These are phyloP conservation scores for Starmerella tilneyi DNA, from an alignment of 805 yeast species.

Conservation along the genomic window DNA sequence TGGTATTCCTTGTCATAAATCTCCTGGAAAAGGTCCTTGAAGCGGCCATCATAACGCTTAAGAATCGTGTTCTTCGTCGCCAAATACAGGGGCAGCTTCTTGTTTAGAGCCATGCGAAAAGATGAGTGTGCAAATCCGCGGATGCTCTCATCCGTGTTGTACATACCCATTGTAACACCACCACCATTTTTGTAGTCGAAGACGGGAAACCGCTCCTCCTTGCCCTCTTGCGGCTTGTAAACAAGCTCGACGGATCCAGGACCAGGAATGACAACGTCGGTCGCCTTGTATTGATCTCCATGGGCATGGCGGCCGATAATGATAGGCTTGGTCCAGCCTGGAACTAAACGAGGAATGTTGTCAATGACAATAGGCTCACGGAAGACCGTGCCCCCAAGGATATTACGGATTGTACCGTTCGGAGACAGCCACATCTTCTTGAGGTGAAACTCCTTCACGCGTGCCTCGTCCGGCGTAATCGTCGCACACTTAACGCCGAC, in stretches of 20 bases:
- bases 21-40: constrained; percentile 84
- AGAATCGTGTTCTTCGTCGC: constrained; percentile 92
- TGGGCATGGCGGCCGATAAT: constrained; percentile 95
- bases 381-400: constrained; percentile 92
- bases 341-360: constrained; percentile 74
- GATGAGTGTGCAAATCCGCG: constrained; percentile 86
- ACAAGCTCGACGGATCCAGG: constrained; percentile 72
- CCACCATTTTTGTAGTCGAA: constrained; percentile 52
- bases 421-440: constrained; percentile 98
- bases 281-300: constrained; percentile 94
- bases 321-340: constrained; percentile 91
- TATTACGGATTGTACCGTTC: constrained; percentile 92
- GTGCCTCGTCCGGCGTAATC: constrained; percentile 87
- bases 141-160: constrained; percentile 88
- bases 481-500: constrained; percentile 98
- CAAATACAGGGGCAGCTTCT: constrained; percentile 69
- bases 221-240: constrained; percentile 60
- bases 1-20: constrained; percentile 64
- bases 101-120: constrained; percentile 72
- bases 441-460: constrained; percentile 80
- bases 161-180: constrained; percentile 86
- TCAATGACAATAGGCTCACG: constrained; percentile 93
- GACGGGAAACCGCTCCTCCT: constrained; percentile 48
- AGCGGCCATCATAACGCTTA: constrained; percentile 88
- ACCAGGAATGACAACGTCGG: constrained; percentile 67